These are phyloP conservation scores for Podaxis carcinomalis DNA, from an alignment of 768 basidiomycete genomes.

Conservation along the genomic window DNA sequence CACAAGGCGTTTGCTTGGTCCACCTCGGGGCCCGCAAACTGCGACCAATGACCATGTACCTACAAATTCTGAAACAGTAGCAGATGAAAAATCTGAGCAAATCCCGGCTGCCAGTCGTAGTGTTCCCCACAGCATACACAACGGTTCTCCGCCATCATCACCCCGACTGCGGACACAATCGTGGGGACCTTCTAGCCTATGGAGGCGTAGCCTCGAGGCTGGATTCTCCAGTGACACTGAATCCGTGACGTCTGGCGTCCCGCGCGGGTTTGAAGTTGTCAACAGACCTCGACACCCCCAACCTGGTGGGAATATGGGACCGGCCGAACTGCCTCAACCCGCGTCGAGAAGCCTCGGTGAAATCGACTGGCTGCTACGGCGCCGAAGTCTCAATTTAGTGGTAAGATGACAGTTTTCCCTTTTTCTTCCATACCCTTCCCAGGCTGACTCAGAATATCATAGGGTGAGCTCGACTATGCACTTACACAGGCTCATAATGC, in stretches of 20 bases:
- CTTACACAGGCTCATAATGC: slow-evolving; percentile 54
- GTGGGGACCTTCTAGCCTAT: slow-evolving; percentile 40
- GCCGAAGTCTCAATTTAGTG: slow-evolving; percentile 67
- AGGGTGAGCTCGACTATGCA: slow-evolving; percentile 75
- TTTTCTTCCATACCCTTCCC: neutral
- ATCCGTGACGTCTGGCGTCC: slow-evolving; percentile 38
- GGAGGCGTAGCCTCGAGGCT: slow-evolving; percentile 40
- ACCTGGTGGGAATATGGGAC: slow-evolving; percentile 28
- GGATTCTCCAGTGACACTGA: slow-evolving; percentile 40
- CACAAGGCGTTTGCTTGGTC: neutral
- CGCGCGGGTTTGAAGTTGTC: slow-evolving; percentile 46
- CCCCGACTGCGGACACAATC: slow-evolving; percentile 44
- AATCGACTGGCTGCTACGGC: slow-evolving; percentile 73
- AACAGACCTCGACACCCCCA: slow-evolving; percentile 39
- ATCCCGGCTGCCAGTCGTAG: slow-evolving; percentile 21
- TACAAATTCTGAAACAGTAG: slow-evolving; percentile 19
- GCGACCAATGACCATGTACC: slow-evolving; percentile 12
- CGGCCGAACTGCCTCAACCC: slow-evolving; percentile 20
- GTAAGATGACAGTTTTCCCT: slow-evolving; percentile 36
- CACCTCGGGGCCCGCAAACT: neutral
- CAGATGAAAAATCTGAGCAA: slow-evolving; percentile 27
- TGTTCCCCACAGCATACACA: slow-evolving; percentile 33
- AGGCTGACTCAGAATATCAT: slow-evolving; percentile 14
- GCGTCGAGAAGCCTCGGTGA: slow-evolving; percentile 61
- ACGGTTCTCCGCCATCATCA: slow-evolving; percentile 37